Conservation (phyloP, 768 basidiomycete species). For the Pisolithus albus region DNA sequence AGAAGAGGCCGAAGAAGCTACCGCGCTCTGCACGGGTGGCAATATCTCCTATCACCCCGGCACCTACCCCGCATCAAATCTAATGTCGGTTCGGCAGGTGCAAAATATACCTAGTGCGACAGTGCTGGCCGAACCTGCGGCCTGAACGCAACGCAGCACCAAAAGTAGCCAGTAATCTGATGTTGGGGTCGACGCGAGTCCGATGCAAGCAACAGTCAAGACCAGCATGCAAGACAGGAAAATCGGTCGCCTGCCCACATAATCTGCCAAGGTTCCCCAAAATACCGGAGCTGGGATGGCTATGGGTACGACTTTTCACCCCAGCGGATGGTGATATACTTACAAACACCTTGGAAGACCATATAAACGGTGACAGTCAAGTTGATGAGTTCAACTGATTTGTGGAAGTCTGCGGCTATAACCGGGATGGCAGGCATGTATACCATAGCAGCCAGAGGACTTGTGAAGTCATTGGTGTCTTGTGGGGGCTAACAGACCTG, state of each 20-base stretch:
- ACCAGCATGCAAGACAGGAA: constrained; percentile 60
- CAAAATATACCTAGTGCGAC: constrained; percentile 54
- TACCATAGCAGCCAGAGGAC: constrained; percentile 64
- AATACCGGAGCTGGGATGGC: constrained; percentile 47
- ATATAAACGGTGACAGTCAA: constrained; percentile 62
- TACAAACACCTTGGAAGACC: constrained; percentile 39
- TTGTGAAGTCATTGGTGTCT: constrained; percentile 15
- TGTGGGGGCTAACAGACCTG: not conserved
- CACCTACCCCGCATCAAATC: constrained; percentile 32
- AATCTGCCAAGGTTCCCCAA: constrained; percentile 59
- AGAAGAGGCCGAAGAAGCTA: constrained; percentile 63
- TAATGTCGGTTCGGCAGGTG: not conserved
- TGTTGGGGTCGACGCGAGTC: constrained; percentile 49
- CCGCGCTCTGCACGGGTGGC: constrained; percentile 67
- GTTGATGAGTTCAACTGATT: constrained; percentile 63
- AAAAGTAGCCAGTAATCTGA: constrained; percentile 72
- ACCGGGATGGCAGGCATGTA: constrained; percentile 73
- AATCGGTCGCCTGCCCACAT: constrained; percentile 55
- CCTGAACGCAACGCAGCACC: constrained; percentile 74
- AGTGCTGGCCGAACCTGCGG: constrained; percentile 72
- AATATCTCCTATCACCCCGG: constrained; percentile 77
- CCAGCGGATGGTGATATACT: constrained; percentile 7
- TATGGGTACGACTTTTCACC: no score
- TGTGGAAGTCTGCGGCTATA: constrained; percentile 47
- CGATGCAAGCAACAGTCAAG: constrained; percentile 61